A percentile compares a stretch with the other conserved stretches of the same genome.
Conservation (phyloP, 2,329 filamentous ascomycete genomes). For the Venturia asperata region DNA sequence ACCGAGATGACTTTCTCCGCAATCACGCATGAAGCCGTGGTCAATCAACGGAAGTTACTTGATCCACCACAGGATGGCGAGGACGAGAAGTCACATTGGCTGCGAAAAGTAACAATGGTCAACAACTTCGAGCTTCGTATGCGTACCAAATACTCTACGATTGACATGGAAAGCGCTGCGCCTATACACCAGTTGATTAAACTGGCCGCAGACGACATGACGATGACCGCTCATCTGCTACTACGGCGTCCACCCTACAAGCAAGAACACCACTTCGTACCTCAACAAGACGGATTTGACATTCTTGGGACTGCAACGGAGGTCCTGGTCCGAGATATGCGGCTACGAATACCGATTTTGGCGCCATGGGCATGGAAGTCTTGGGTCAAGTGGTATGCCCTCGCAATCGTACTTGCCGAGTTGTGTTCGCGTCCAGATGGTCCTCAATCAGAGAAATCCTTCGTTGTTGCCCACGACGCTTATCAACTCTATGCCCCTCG, state of each 20-base stretch:
- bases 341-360: slow-evolving; percentile 20
- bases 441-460: background rate
- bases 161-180: slow-evolving; percentile 1
- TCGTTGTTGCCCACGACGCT: background rate
- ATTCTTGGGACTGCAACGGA: background rate
- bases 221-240: background rate
- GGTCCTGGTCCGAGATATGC: background rate
- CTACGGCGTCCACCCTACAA: background rate
- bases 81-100: slow-evolving; percentile 1
- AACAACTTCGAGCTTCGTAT: background rate
- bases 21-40: slow-evolving; percentile 3
- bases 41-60: background rate
- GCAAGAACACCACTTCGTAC: background rate
- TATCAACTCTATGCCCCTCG: slow-evolving; percentile 20
- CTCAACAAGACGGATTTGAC: slow-evolving; percentile 7
- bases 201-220: background rate
- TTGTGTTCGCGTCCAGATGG: slow-evolving; percentile 11
- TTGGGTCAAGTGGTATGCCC: slow-evolving; percentile 23
- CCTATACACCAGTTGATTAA: slow-evolving; percentile 21
- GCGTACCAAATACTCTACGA: background rate
- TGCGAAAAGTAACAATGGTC: background rate
- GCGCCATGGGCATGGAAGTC: slow-evolving; percentile 22
- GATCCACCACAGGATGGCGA: background rate
- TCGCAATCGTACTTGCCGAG: slow-evolving; percentile 22
- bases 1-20: slow-evolving; percentile 18